These are phyloP conservation scores for Yarrowia galli DNA, from an alignment of 1,139 yeast genomes.

Conservation along the genomic window DNA sequence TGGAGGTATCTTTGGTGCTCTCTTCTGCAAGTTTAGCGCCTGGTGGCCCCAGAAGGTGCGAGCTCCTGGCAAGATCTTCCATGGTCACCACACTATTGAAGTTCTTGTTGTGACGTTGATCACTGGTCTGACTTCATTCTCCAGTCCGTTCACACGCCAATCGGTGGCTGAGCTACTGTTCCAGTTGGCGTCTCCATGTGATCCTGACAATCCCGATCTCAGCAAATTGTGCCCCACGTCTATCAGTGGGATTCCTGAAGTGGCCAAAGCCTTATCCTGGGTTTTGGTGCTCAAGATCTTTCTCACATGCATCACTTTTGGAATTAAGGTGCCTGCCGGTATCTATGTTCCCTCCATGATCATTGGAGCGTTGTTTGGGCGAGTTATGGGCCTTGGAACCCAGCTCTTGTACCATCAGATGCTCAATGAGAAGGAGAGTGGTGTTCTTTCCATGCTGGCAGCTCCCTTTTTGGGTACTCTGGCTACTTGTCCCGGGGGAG, in stretches of 20 bases:
- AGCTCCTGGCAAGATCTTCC: constrained; percentile 49
- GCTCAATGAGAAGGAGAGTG: constrained; percentile 33
- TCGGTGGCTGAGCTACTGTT: constrained; percentile 62
- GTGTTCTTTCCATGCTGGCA: constrained; percentile 36
- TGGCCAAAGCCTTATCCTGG: constrained; percentile 52
- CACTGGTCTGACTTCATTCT: constrained; percentile 61
- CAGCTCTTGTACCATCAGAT: constrained; percentile 22
- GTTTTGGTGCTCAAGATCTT: constrained; percentile 59
- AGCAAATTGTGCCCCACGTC: constrained; percentile 55
- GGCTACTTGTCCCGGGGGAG: constrained; percentile 41
- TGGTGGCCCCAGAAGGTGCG: constrained; percentile 60
- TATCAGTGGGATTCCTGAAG: constrained; percentile 50
- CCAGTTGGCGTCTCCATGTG: constrained; percentile 63
- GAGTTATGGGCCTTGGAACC: constrained; percentile 60
- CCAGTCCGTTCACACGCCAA: constrained; percentile 62
- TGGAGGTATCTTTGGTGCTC: constrained; percentile 67
- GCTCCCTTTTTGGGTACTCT: constrained; percentile 37
- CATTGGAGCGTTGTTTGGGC: constrained; percentile 69
- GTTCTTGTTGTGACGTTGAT: constrained; percentile 58
- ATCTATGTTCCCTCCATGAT: constrained; percentile 76
- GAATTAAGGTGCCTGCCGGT: constrained; percentile 69
- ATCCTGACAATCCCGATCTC: constrained; percentile 42
- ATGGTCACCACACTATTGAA: constrained; percentile 57
- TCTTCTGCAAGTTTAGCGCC: constrained; percentile 58
- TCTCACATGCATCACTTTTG: constrained; percentile 64